A percentile compares a stretch with the other conserved stretches of the same genome.
Conservation (phyloP, 2,329 filamentous ascomycete species). For the Trichoderma asperellum region DNA sequence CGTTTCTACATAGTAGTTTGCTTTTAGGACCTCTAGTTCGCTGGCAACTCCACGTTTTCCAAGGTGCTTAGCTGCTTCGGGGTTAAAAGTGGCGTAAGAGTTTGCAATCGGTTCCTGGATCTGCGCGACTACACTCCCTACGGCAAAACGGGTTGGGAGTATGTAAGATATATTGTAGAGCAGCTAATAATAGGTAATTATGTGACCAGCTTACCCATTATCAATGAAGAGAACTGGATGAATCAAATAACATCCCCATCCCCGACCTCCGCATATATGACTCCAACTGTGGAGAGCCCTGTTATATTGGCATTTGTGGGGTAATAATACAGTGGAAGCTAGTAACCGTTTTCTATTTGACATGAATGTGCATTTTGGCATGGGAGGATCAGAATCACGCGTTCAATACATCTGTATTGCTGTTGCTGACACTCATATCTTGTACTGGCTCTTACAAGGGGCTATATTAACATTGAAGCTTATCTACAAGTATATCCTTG, state of each 20-base stretch:
- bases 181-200: no score
- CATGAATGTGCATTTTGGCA: neutral
- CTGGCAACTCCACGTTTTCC: neutral
- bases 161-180: no score
- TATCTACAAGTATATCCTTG: neutral
- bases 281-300: neutral
- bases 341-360: neutral
- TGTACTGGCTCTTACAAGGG: neutral
- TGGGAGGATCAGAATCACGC: neutral
- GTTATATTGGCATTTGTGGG: neutral
- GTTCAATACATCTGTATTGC: neutral
- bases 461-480: neutral
- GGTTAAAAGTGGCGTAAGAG: slow-evolving; percentile 6
- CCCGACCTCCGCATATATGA: neutral
- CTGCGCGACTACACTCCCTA: neutral
- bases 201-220: neutral
- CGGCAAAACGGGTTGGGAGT: neutral
- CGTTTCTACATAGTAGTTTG: neutral
- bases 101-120: slow-evolving; percentile 19
- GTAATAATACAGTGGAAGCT: neutral
- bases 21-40: neutral
- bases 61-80: neutral
- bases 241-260: neutral
- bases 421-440: neutral
- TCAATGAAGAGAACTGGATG: neutral